These are phyloP conservation scores for Fagopyrum esculentum DNA, from an alignment of 148 eudicot species.

Conservation along the genomic window DNA sequence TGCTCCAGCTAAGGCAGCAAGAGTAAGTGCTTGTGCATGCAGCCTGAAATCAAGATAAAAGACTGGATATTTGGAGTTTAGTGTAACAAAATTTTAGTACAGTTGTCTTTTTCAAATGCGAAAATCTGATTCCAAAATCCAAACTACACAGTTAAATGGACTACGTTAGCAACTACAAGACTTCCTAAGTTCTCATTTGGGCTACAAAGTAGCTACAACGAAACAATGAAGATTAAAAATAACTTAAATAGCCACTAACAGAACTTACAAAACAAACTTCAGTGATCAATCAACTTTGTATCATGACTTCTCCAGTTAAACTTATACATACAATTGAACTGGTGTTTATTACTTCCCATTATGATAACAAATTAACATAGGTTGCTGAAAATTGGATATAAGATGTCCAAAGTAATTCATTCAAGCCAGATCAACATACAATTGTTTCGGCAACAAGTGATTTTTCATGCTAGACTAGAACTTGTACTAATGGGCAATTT, in stretches of 20 bases:
- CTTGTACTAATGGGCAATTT: no score
- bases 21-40: constrained; percentile 36
- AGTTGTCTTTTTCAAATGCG: not conserved
- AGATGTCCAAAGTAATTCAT: not conserved
- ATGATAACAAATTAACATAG: not conserved
- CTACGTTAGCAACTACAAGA: no score
- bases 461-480: not conserved
- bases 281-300: not conserved
- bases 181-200: no score
- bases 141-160: no score
- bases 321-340: not conserved
- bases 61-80: not conserved
- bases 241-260: not conserved
- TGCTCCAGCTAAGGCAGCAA: constrained; percentile 38
- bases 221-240: not conserved
- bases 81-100: not conserved
- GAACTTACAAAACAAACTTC: not conserved
- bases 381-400: not conserved
- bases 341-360: not conserved
- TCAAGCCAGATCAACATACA: not conserved
- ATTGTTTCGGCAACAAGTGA: not conserved
- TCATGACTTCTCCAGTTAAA: not conserved
- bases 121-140: not conserved
- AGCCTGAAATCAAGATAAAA: constrained; percentile 20
- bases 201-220: no score